A percentile compares a stretch with the other conserved stretches of the same genome.
Conservation (phyloP, 2,329 filamentous ascomycete genomes). For the Aspergillus ochraceus region DNA sequence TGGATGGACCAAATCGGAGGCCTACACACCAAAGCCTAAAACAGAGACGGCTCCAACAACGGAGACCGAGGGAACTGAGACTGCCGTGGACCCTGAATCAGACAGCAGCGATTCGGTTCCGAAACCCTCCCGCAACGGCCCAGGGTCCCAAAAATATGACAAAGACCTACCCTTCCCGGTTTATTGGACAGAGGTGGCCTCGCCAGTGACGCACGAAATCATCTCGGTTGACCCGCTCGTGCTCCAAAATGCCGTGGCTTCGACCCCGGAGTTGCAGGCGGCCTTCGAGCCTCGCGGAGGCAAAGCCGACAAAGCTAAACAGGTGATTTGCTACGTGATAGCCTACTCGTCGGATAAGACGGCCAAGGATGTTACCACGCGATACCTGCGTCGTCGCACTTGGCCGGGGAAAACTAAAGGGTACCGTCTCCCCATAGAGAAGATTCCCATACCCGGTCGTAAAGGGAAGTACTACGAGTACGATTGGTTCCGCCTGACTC, state of each 20-base stretch:
- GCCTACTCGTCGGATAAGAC: constrained; percentile 81
- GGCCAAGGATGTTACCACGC: constrained; percentile 90
- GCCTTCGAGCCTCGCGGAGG: constrained; percentile 79
- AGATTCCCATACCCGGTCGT: constrained; percentile 74
- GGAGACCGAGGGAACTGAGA: constrained; percentile 10
- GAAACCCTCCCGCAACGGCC: constrained; percentile 37
- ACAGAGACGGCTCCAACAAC: constrained; percentile 9
- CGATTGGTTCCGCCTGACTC: constrained; percentile 84
- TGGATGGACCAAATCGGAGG: constrained; percentile 85
- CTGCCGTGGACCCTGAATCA: constrained; percentile 21
- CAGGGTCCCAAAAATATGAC: constrained; percentile 59
- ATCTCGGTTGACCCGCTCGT: constrained; percentile 77
- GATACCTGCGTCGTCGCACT: constrained; percentile 79
- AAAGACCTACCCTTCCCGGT: constrained; percentile 78
- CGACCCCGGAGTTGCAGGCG: constrained; percentile 69
- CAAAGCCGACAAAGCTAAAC: constrained; percentile 81
- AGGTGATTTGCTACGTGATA: constrained; percentile 86
- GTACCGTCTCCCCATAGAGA: constrained; percentile 73
- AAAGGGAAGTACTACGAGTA: constrained; percentile 75
- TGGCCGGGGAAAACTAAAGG: constrained; percentile 91
- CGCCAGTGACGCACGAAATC: constrained; percentile 75
- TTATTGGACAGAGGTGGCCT: constrained; percentile 92
- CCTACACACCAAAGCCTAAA: constrained; percentile 56
- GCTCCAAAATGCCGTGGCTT: constrained; percentile 65
- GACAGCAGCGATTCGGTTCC: constrained; percentile 20